phyloP scores from a whole-genome alignment of 345 rosid genomes.

The Camelina hispida region DNA sequence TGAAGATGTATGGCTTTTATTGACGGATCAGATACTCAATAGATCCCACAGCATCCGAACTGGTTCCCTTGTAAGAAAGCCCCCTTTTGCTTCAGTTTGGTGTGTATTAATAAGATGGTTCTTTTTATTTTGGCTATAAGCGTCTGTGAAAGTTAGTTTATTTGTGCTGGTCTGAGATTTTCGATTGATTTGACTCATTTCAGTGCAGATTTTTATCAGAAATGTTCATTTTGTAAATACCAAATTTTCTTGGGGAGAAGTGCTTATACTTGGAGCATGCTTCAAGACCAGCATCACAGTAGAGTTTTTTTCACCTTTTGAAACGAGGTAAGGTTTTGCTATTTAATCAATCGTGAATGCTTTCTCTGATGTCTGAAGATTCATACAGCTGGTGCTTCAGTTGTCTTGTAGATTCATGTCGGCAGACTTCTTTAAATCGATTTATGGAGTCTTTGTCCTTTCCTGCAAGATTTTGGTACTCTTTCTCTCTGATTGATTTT shows the following conservation, averaged over 20 bases:
- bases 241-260: slow-evolving; percentile 67
- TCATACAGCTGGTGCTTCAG: slow-evolving; percentile 53
- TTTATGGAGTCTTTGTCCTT: slow-evolving; percentile 70
- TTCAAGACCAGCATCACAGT: slow-evolving; percentile 69
- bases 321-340: slow-evolving; percentile 58
- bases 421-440: slow-evolving; percentile 58
- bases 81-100: slow-evolving; percentile 21
- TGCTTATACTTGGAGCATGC: slow-evolving; percentile 83
- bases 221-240: slow-evolving; percentile 85
- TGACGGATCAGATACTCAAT: slow-evolving; percentile 59
- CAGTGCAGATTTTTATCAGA: slow-evolving; percentile 62
- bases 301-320: slow-evolving; percentile 75
- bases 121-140: background rate
- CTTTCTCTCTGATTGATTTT: slow-evolving; percentile 27
- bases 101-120: slow-evolving; percentile 4
- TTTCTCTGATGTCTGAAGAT: slow-evolving; percentile 11
- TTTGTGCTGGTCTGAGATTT: slow-evolving; percentile 32
- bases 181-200: slow-evolving; percentile 25
- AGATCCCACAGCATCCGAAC: slow-evolving; percentile 72
- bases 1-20: slow-evolving; percentile 80
- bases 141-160: slow-evolving; percentile 24
- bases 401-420: slow-evolving; percentile 55
- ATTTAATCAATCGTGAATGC: slow-evolving; percentile 10
- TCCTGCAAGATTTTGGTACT: slow-evolving; percentile 83
- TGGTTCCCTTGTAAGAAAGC: slow-evolving; percentile 76